phyloP scores from a whole-genome alignment of 1,139 yeast species.

The Scheffersomyces illinoinensis region DNA sequence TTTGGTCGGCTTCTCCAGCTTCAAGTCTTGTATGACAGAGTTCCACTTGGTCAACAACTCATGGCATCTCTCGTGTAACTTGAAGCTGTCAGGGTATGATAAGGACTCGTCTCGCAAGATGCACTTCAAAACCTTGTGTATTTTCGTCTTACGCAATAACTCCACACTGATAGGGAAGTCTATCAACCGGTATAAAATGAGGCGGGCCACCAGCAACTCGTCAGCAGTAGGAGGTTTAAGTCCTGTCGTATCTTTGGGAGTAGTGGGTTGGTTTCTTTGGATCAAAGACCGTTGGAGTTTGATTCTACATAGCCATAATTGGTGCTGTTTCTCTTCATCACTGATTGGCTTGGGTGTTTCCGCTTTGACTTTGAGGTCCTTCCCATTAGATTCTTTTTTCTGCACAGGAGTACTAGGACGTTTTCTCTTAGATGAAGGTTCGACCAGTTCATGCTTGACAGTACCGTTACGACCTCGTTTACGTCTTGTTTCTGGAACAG shows the following conservation, averaged over 20 bases:
- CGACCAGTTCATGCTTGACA: slow-evolving; percentile 3
- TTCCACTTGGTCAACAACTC: slow-evolving; percentile 49
- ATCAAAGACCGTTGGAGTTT: slow-evolving; percentile 47
- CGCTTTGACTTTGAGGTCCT: slow-evolving; percentile 7
- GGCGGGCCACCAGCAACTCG: slow-evolving; percentile 55
- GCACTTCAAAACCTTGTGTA: slow-evolving; percentile 55
- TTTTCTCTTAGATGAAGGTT: slow-evolving; percentile 3
- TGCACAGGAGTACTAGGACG: background rate
- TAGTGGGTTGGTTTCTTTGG: slow-evolving; percentile 43
- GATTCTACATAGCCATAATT: slow-evolving; percentile 49
- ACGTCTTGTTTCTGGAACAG: slow-evolving; percentile 6
- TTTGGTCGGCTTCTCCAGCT: slow-evolving; percentile 30
- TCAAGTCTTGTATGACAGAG: slow-evolving; percentile 34
- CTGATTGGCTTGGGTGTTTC: slow-evolving; percentile 15
- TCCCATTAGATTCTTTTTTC: slow-evolving; percentile 2
- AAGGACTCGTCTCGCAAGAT: slow-evolving; percentile 43
- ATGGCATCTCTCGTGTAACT: slow-evolving; percentile 48
- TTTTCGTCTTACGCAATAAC: slow-evolving; percentile 51
- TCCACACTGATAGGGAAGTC: slow-evolving; percentile 56
- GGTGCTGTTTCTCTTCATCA: slow-evolving; percentile 45
- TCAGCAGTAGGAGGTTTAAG: slow-evolving; percentile 49
- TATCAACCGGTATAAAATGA: slow-evolving; percentile 51
- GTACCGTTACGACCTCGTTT: slow-evolving; percentile 7
- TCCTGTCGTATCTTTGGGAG: slow-evolving; percentile 34
- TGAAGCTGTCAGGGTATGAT: slow-evolving; percentile 47